Evolutionary conservation across 371 early-diverging fungal species (phyloP).

Genomic region (Actinomucor elegans): DNA sequence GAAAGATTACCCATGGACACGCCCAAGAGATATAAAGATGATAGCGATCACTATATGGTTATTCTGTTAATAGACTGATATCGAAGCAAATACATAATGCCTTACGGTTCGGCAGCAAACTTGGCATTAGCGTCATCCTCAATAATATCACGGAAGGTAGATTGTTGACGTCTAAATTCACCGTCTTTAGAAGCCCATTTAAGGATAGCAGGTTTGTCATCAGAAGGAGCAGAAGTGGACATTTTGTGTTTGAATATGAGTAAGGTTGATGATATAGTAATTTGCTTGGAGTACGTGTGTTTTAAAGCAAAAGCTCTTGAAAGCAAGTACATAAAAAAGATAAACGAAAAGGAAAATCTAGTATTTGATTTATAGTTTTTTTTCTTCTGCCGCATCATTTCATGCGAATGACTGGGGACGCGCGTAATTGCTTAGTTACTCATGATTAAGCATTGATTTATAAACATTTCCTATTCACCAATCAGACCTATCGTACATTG

Average conservation of each 20-base stretch:
- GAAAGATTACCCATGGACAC: constrained; percentile 85
- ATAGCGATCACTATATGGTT: constrained; percentile 61
- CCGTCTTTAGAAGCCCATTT: constrained; percentile 84
- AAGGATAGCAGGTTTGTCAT: constrained; percentile 39
- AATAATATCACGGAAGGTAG: constrained; percentile 78
- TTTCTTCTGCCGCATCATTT: background rate
- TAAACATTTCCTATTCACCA: too few relatives aligned
- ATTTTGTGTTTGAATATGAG: constrained; percentile 7
- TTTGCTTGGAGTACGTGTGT: background rate
- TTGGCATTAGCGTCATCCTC: constrained; percentile 54
- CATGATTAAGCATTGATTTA: constrained; percentile 1
- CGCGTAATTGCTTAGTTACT: background rate
- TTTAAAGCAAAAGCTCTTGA: constrained; percentile 1
- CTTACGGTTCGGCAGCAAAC: constrained; percentile 78
- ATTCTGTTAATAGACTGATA: background rate
- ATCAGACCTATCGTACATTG: too few relatives aligned
- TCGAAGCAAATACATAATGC: background rate
- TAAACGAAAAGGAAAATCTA: background rate
- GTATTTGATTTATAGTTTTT: background rate
- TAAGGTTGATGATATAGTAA: background rate
- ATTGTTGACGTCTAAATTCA: constrained; percentile 84
- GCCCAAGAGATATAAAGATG: constrained; percentile 77
- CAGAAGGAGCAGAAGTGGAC: constrained; percentile 11
- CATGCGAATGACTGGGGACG: background rate
- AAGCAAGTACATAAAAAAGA: constrained; percentile 10